phyloP scores from a whole-genome alignment of 1,139 yeast species.

The Nakaseomyces kungkrabaensis region DNA sequence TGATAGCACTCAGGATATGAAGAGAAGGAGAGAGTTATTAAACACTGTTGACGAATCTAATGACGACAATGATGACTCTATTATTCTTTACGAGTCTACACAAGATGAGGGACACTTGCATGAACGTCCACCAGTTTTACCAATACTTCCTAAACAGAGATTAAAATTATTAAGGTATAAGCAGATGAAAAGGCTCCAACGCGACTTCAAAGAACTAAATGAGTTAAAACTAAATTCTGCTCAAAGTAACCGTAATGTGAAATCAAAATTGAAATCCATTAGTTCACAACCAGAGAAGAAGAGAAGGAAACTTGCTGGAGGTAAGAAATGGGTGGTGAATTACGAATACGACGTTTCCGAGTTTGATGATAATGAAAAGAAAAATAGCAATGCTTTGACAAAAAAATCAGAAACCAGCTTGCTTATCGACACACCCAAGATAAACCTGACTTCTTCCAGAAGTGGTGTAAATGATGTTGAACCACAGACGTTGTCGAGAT shows the following conservation, averaged over 20 bases:
- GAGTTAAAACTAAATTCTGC: background rate
- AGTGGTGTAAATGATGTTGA: background rate
- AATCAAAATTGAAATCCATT: background rate
- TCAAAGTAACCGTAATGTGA: no score
- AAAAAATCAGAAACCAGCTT: background rate
- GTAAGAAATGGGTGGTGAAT: background rate
- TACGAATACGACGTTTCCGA: slow-evolving; percentile 7
- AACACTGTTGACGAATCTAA: background rate
- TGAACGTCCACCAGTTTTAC: slow-evolving; percentile 25
- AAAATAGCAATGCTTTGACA: background rate
- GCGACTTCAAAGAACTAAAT: slow-evolving; percentile 9
- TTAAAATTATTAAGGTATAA: slow-evolving; percentile 21
- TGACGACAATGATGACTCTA: background rate
- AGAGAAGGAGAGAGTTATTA: slow-evolving; percentile 1
- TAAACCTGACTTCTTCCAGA: background rate
- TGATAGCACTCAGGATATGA: background rate
- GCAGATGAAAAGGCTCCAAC: slow-evolving; percentile 15
- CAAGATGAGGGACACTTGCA: background rate
- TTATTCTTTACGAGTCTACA: slow-evolving; percentile 9
- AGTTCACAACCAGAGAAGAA: background rate
- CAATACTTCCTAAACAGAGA: slow-evolving; percentile 26
- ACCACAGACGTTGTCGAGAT: slow-evolving; percentile 3
- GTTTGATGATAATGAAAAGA: background rate
- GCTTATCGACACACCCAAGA: background rate
- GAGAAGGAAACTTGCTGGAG: background rate